Percentiles rank a stretch among this genome's conserved stretches.
phyloP scores from a whole-genome alignment of 805 yeast species.

The Blastobotrys chiropterorum region DNA sequence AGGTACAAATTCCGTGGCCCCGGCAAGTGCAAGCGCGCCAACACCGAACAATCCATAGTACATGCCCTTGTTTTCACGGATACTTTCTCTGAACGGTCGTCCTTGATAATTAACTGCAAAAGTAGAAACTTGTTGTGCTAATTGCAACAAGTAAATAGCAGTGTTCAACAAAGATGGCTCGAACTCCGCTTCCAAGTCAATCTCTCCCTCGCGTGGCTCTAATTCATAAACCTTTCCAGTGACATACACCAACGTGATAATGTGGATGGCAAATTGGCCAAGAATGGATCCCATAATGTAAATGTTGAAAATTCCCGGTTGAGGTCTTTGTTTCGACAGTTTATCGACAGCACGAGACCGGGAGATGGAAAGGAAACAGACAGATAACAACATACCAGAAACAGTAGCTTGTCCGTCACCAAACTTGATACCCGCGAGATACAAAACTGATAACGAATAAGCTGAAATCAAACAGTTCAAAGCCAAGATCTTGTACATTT shows the following conservation, averaged over 20 bases:
- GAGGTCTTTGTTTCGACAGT: conserved; percentile 90
- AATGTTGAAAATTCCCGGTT: conserved; percentile 89
- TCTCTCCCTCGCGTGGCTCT: conserved; percentile 88
- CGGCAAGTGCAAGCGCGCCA: conserved; percentile 78
- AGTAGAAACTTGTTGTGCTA: conserved; percentile 95
- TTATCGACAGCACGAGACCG: conserved; percentile 88
- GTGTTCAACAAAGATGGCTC: conserved; percentile 89
- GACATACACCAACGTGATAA: conserved; percentile 72
- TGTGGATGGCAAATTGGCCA: conserved; percentile 94
- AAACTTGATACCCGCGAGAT: conserved; percentile 94
- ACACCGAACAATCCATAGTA: conserved; percentile 91
- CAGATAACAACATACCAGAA: conserved; percentile 86
- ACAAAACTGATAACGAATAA: conserved; percentile 87
- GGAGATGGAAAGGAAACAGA: conserved; percentile 91
- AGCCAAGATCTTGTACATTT: conserved; percentile 97
- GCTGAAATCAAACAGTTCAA: conserved; percentile 96
- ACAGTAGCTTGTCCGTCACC: conserved; percentile 98
- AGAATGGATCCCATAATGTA: conserved; percentile 97
- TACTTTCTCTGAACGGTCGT: conserved; percentile 88
- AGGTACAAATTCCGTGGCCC: conserved; percentile 91
- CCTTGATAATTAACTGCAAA: conserved; percentile 98
- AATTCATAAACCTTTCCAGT: conserved; percentile 74
- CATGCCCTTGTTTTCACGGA: conserved; percentile 91
- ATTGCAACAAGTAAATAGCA: conserved; percentile 88
- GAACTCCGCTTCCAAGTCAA: conserved; percentile 85